Base-by-base conservation (phyloP, 1,284 basidiomycete genomes). In the Rugosomyces carneus region DNA sequence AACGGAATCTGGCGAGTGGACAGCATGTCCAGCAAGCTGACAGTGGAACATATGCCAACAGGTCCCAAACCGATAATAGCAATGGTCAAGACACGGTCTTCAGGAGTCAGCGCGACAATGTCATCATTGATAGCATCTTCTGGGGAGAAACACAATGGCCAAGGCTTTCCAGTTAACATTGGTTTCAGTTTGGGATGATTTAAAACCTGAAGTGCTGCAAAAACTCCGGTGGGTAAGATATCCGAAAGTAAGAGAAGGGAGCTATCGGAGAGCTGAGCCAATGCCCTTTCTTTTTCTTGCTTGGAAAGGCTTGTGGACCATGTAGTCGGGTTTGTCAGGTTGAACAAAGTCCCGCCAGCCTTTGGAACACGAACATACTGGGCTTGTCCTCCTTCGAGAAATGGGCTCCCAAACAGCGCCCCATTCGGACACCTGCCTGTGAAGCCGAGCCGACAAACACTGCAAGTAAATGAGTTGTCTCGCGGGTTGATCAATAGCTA, bases 291-390 rank as follows among this genome's bases (percentile, higher is more conserved):
- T 50, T 62, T 65, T 42, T 59, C 63, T 32, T 63, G 56, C 4
- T 57, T 53, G 0, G 65, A 52, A 13, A 67, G 60, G 20, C 43
- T 58, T 49, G 56, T 67, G 20, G 56, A 67, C 59, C 61, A 69
- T 21, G 63, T 71, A 39, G 62, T 60, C 2, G 73, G 65, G 26
- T 76, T 69, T 47, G 71, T 73, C 31, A 89, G 70, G 49, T 75
- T 81, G 68, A 84, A 89, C 5, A 91, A 72, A 0, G 86, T 89
- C 15, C 85, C 85, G 20, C 89, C 89, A 0, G 84, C 89, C 47
- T 77, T 77, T 5, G 89, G 89, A 9, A 92, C 80, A 21, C 84
- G 79, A 2, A 91, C 75, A 61, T 86, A 95, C 64, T 93, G 90
- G 0, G 91, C 91, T 68, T 95, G 93, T 1, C 81, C 89, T 9